A percentile compares a stretch with the other conserved stretches of the same genome.
Conservation (phyloP, 2,329 filamentous ascomycete species). For the Didymellaceae sp. region DNA sequence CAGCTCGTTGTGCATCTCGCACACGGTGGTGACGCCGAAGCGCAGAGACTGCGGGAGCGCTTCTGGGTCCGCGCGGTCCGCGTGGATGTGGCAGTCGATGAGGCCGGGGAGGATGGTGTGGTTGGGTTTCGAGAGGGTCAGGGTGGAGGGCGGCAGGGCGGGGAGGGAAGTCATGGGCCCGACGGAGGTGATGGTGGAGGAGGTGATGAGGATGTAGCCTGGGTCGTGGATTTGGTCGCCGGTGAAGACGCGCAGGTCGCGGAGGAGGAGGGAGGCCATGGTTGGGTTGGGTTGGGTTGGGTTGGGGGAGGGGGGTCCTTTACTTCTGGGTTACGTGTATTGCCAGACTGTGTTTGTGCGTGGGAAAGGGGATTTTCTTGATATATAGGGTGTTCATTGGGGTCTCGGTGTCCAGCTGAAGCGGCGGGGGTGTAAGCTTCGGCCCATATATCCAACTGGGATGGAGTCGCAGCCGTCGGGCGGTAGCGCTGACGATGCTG, state of each 20-base stretch:
- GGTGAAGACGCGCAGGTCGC: no score
- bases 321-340: no score
- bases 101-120: constrained; percentile 59
- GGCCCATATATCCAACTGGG: no score
- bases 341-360: no score
- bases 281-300: background rate
- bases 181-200: no score
- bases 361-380: background rate
- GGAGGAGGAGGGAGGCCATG: no score
- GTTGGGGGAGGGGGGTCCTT: no score
- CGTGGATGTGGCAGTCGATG: constrained; percentile 60
- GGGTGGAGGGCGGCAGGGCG: no score
- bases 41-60: constrained; percentile 54
- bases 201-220: no score
- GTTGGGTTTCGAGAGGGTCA: constrained; percentile 53
- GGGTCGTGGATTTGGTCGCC: no score
- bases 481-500: background rate
- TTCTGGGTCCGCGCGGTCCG: constrained; percentile 48
- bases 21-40: constrained; percentile 61
- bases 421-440: background rate
- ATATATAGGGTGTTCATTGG: background rate
- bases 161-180: no score
- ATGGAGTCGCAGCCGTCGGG: no score
- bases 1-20: constrained; percentile 56
- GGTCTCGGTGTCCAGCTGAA: background rate